These are phyloP conservation scores for Rossbeevera mucosa DNA, from an alignment of 768 basidiomycete species.

Conservation along the genomic window DNA sequence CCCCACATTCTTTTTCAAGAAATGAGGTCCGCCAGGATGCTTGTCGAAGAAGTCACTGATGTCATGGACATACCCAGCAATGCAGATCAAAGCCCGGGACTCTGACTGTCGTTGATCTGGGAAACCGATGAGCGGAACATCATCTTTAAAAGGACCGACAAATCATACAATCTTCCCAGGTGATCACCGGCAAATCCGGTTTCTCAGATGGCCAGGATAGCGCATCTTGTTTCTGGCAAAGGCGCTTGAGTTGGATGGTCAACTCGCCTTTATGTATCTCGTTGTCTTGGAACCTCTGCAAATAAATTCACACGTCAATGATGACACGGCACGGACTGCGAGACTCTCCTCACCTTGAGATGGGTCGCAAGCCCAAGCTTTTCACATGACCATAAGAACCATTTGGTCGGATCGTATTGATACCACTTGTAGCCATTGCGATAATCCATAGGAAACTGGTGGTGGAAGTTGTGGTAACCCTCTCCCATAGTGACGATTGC, in stretches of 20 bases:
- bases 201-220: constrained; percentile 72
- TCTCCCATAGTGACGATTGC: constrained; percentile 87
- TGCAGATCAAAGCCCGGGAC: constrained; percentile 76
- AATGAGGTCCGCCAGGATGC: constrained; percentile 81
- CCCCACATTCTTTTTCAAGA: constrained; percentile 80
- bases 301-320: constrained; percentile 36
- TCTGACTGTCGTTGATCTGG: constrained; percentile 71
- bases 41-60: constrained; percentile 74
- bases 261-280: constrained; percentile 78
- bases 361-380: constrained; percentile 46
- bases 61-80: constrained; percentile 90
- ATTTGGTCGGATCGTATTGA: constrained; percentile 89
- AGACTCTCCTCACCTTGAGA: constrained; percentile 37
- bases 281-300: constrained; percentile 43
- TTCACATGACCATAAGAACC: constrained; percentile 58
- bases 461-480: constrained; percentile 98
- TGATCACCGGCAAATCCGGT: constrained; percentile 75
- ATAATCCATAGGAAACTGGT: constrained; percentile 93
- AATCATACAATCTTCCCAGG: constrained; percentile 72
- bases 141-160: too few species aligned
- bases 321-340: background rate
- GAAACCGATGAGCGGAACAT: constrained; percentile 8
- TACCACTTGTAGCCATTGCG: constrained; percentile 87
- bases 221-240: constrained; percentile 67
- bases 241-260: constrained; percentile 84